A percentile compares a stretch with the other conserved stretches of the same genome.
These are phyloP conservation scores for Nakazawaea populi DNA, from an alignment of 805 yeast species.

Conservation along the genomic window DNA sequence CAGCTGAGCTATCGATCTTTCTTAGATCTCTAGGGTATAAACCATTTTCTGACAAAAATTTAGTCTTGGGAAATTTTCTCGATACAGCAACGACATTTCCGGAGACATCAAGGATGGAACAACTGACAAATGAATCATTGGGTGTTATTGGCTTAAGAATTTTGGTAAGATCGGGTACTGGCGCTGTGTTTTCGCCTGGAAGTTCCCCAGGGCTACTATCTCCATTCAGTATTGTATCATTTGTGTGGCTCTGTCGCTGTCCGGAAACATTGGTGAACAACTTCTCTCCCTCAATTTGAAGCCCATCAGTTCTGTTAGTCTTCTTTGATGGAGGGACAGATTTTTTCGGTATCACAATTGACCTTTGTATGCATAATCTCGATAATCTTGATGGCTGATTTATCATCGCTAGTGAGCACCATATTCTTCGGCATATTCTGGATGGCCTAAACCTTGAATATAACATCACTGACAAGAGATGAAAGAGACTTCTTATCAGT, in stretches of 20 bases:
- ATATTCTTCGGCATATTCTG: not conserved
- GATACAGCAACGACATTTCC: conserved; percentile 72
- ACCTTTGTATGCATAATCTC: not conserved
- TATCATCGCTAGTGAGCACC: not conserved
- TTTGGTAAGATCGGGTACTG: conserved; percentile 12
- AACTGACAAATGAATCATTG: conserved; percentile 52
- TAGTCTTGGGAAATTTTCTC: conserved; percentile 66
- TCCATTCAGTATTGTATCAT: not conserved
- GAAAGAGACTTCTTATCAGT: not conserved
- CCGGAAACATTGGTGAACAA: not conserved
- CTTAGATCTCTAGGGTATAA: conserved; percentile 83
- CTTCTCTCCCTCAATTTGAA: not conserved
- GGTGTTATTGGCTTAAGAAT: conserved; percentile 38
- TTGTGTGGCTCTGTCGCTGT: not conserved
- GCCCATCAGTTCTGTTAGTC: not conserved
- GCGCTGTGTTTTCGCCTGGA: not conserved
- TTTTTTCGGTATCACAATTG: not conserved
- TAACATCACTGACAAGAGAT: not conserved
- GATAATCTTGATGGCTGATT: not conserved
- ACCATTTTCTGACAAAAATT: conserved; percentile 62
- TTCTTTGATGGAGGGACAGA: not conserved
- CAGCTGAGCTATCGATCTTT: conserved; percentile 67
- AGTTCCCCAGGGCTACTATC: not conserved
- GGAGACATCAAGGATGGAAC: conserved; percentile 69
- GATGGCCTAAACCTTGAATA: not conserved